A percentile compares a stretch with the other conserved stretches of the same genome.
phyloP scores from a whole-genome alignment of 1,284 basidiomycete genomes.

The Irpex lacteus region DNA sequence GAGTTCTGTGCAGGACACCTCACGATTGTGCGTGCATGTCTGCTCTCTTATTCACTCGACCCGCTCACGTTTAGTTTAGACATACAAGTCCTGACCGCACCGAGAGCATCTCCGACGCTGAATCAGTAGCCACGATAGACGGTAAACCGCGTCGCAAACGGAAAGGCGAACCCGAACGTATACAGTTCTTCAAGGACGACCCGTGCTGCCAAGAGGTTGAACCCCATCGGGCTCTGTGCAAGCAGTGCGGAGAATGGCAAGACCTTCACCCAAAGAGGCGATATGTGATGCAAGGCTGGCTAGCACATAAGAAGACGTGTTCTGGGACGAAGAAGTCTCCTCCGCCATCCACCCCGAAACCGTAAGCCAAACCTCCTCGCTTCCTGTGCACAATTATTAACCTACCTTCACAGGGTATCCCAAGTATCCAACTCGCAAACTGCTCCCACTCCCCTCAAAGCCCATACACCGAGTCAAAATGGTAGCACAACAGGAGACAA shows the following conservation, averaged over 20 bases:
- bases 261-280: conserved; percentile 49
- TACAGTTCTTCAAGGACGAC: conserved; percentile 59
- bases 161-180: conserved; percentile 55
- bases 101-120: background rate
- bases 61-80: background rate
- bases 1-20: background rate
- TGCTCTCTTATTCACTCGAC: no score
- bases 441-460: background rate
- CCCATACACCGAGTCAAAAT: background rate
- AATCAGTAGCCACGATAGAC: background rate
- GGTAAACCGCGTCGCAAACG: conserved; percentile 31
- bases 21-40: background rate
- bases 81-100: background rate
- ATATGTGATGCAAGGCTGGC: conserved; percentile 59
- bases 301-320: conserved; percentile 50
- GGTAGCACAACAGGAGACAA: background rate
- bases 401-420: background rate
- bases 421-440: background rate
- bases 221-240: conserved; percentile 52
- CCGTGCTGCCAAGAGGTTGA: conserved; percentile 52
- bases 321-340: background rate
- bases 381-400: background rate
- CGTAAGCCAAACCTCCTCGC: background rate
- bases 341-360: background rate
- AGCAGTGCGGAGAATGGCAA: conserved; percentile 51